Evolutionary conservation across 108 stramenopile species (phyloP).

Genomic region (Phaeodactylum tricornutum): DNA sequence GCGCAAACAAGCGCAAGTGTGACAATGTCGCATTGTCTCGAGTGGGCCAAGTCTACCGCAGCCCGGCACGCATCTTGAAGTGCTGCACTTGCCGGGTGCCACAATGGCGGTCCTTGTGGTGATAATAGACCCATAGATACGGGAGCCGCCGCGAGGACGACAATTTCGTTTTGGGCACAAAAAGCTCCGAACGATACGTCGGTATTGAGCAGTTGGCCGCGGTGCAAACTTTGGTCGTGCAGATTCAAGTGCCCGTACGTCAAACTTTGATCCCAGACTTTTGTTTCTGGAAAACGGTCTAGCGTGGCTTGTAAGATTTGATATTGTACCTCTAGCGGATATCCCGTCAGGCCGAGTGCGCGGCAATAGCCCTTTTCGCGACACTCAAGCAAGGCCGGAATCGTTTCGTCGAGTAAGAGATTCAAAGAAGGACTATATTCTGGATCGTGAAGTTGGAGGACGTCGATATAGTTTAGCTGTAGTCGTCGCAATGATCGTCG

Average conservation of each 20-base stretch:
- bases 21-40: slow-evolving; percentile 38
- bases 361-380: slow-evolving; percentile 48
- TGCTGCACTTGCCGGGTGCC: slow-evolving; percentile 72
- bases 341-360: slow-evolving; percentile 84
- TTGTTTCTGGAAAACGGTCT: slow-evolving; percentile 13
- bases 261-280: slow-evolving; percentile 71
- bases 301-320: slow-evolving; percentile 52
- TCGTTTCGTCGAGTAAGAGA: slow-evolving; percentile 57
- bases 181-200: slow-evolving; percentile 37
- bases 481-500: slow-evolving; percentile 56
- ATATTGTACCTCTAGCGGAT: slow-evolving; percentile 77
- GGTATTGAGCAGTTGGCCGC: not conserved
- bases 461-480: slow-evolving; percentile 74
- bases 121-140: slow-evolving; percentile 86
- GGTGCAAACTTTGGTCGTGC: slow-evolving; percentile 49
- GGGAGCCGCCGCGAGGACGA: slow-evolving; percentile 72
- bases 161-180: slow-evolving; percentile 25
- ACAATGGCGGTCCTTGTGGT: slow-evolving; percentile 33
- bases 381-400: slow-evolving; percentile 56
- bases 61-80: slow-evolving; percentile 53
- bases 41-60: slow-evolving; percentile 38
- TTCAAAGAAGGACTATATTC: slow-evolving; percentile 74
- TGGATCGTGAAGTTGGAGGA: slow-evolving; percentile 86
- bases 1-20: slow-evolving; percentile 54
- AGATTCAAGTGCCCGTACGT: slow-evolving; percentile 83